Conservation (phyloP, 2,329 filamentous ascomycete species). For the Coniella vitis region DNA sequence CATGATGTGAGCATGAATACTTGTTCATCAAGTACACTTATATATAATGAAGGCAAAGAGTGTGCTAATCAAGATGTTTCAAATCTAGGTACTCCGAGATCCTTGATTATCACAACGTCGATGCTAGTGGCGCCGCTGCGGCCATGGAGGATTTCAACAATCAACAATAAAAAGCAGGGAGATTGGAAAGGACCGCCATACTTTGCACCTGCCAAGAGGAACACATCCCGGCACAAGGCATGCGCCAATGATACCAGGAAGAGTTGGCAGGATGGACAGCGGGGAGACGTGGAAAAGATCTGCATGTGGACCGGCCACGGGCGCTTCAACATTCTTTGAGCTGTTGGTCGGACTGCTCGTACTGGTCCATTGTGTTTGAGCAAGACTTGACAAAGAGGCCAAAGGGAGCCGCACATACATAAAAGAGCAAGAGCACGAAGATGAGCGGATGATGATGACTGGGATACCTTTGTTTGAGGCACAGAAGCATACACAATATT, state of each 20-base stretch:
- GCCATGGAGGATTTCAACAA: conserved; percentile 34
- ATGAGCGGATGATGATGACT: not conserved
- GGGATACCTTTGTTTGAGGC: not conserved
- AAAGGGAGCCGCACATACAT: too few relatives aligned
- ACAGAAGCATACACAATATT: conserved; percentile 10
- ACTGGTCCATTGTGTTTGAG: too few relatives aligned
- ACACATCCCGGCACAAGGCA: conserved; percentile 11
- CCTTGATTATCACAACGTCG: conserved; percentile 95
- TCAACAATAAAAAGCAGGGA: conserved; percentile 25
- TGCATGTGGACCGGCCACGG: conserved; percentile 11
- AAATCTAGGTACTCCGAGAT: conserved; percentile 91
- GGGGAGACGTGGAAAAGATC: conserved; percentile 10
- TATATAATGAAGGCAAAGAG: not conserved
- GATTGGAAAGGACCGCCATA: not conserved
- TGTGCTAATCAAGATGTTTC: not conserved
- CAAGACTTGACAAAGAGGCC: too few relatives aligned
- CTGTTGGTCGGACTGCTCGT: too few relatives aligned
- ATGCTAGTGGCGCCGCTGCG: conserved; percentile 36
- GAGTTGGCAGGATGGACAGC: conserved; percentile 1
- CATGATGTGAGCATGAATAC: conserved; percentile 75
- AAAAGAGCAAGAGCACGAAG: not conserved
- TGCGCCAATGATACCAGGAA: conserved; percentile 14
- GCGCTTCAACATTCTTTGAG: conserved; percentile 4
- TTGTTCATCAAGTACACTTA: too few relatives aligned
- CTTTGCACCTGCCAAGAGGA: conserved; percentile 1